Evolutionary conservation across 768 basidiomycete species (phyloP), one percentile per base, ranked within the genome.

Genomic region (Mycena vulgaris): DNA sequence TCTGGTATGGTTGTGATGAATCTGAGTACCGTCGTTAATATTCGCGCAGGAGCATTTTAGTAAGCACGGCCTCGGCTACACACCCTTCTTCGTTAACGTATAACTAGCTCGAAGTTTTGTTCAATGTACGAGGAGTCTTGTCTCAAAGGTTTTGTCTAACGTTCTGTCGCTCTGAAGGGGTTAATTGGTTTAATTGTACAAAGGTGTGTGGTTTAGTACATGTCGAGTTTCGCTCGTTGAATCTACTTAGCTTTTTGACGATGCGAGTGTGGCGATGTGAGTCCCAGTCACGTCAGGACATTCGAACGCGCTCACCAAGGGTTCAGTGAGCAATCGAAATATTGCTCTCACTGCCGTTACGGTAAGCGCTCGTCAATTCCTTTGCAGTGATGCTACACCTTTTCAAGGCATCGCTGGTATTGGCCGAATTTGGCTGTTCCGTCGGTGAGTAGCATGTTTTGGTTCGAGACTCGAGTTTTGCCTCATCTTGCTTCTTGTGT

Each of bases 161-260:
- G 63, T 49, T 48, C 48, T 16, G 16, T 21, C 25, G 30, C 16
- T 42, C 37, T 48, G 14, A 47, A 89, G 88, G 87, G 86, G 5
- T 82, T 89, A 56, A 87, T 88, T 52, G 87, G 87, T 5, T 75
- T 89, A n/a, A 76, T 90, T 21, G 89, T 89, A 5, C 88, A 89
- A 83, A 80, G 83, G 87, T 88, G 68, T 23, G 79, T 59, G 47
- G 13, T 11, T 23, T 2, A 27, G 47, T 42, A 53, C 14, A 52
- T 14, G 3, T 25, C 10, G 48, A 10, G 25, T 52, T 37, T 35
- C 11, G 39, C 66, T 61, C 33, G n/a, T 63, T 17, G 56, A 33
- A 21, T 48, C 58, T 52, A 28, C 57, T 14, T 66, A 86, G 84
- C n/a, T 87, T 84, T 56, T 71, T 87, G 68, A 78, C 84, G 37